Conservation (phyloP, 306 rosid species). For the Castanea mollissima region DNA sequence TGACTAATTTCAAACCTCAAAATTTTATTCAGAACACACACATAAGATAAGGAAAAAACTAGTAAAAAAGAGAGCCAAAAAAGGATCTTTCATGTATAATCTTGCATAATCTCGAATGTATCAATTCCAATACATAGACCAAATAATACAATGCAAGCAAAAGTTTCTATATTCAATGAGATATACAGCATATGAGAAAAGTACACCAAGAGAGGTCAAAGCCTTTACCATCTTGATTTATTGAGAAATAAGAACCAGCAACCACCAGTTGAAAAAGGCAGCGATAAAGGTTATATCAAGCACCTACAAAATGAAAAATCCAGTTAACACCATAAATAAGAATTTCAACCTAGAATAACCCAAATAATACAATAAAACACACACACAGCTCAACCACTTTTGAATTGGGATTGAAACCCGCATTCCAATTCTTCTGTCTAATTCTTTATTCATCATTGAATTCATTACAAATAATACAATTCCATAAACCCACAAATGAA, state of each 20-base stretch:
- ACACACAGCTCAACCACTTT: not conserved
- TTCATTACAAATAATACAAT: not conserved
- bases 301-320: constrained; percentile 15
- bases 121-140: too few relatives aligned
- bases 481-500: too few relatives aligned
- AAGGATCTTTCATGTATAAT: too few relatives aligned
- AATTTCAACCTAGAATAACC: not conserved
- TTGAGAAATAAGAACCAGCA: not conserved
- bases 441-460: not conserved
- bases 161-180: too few relatives aligned
- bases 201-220: not conserved
- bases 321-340: not conserved
- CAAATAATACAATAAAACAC: not conserved
- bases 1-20: not conserved
- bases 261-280: constrained; percentile 8
- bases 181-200: not conserved
- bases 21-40: not conserved
- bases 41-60: too few relatives aligned
- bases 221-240: constrained; percentile 35
- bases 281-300: not conserved
- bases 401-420: not conserved
- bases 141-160: too few relatives aligned
- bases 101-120: too few relatives aligned
- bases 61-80: too few relatives aligned
- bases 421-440: not conserved